These are phyloP conservation scores for Groenewaldozyma sp. DNA, from an alignment of 1,139 yeast genomes.

Conservation along the genomic window DNA sequence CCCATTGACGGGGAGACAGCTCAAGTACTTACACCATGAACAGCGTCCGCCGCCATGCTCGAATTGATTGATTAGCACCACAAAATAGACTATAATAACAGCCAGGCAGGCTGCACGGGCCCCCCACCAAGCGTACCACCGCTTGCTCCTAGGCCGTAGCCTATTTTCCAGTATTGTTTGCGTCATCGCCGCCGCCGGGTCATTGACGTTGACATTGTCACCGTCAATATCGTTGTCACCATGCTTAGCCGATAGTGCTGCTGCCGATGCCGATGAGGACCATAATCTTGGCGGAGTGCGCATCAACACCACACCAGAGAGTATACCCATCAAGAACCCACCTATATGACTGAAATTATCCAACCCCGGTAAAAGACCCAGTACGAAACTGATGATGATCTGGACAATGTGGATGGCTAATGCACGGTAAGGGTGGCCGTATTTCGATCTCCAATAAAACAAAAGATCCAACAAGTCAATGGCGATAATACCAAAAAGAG, in stretches of 20 bases:
- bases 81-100: conserved; percentile 44
- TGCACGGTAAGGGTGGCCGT: conserved; percentile 33
- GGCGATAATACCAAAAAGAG: conserved; percentile 62
- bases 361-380: conserved; percentile 65
- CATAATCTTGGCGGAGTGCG: conserved; percentile 43
- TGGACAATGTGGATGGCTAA: conserved; percentile 46
- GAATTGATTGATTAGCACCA: conserved; percentile 41
- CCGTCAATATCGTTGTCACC: too few species aligned
- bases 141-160: conserved; percentile 29
- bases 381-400: conserved; percentile 49
- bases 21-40: conserved; percentile 65
- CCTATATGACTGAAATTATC: conserved; percentile 75
- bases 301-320: conserved; percentile 44
- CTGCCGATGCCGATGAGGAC: conserved; percentile 4
- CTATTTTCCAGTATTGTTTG: background rate
- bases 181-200: background rate
- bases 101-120: conserved; percentile 41
- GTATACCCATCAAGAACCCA: conserved; percentile 58
- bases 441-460: conserved; percentile 43
- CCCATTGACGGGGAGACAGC: conserved; percentile 61
- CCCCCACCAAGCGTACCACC: conserved; percentile 44
- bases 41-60: conserved; percentile 42
- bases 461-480: conserved; percentile 50
- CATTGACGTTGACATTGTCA: too few species aligned
- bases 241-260: background rate